Evolutionary conservation across 768 basidiomycete species (phyloP).

Genomic region (Pholiota microspora): DNA sequence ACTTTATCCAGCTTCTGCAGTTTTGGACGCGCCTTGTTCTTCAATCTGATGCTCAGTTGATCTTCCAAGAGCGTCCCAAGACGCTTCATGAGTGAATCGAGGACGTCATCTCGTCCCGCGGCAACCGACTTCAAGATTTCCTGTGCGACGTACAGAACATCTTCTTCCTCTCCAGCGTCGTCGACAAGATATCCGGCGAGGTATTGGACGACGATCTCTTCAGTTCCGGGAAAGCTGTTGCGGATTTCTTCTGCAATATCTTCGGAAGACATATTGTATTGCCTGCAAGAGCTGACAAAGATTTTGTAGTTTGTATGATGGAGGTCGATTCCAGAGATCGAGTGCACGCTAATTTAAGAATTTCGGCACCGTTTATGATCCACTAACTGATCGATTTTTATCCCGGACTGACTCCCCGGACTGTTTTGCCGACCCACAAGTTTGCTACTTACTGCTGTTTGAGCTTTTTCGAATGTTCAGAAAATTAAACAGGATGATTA

Average conservation of each 20-base stretch:
- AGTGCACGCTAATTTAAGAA: too few relatives aligned
- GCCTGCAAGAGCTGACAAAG: not conserved
- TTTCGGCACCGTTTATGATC: not conserved
- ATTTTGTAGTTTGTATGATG: too few relatives aligned
- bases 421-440: too few relatives aligned
- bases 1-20: constrained; percentile 80
- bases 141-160: constrained; percentile 74
- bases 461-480: too few relatives aligned
- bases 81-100: constrained; percentile 66
- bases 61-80: constrained; percentile 66
- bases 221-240: constrained; percentile 65
- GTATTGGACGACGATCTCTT: constrained; percentile 85
- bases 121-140: constrained; percentile 77
- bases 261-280: constrained; percentile 60
- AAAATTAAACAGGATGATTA: not conserved
- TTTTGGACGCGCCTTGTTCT: constrained; percentile 60
- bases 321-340: too few relatives aligned
- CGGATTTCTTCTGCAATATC: constrained; percentile 83
- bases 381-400: too few relatives aligned
- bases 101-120: constrained; percentile 51
- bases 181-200: constrained; percentile 86
- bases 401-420: too few relatives aligned
- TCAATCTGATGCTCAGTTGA: constrained; percentile 55
- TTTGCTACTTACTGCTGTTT: too few relatives aligned
- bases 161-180: constrained; percentile 86